Base-by-base conservation (phyloP, 2,329 filamentous ascomycete genomes). In the Proliferodiscus dingleyae region DNA sequence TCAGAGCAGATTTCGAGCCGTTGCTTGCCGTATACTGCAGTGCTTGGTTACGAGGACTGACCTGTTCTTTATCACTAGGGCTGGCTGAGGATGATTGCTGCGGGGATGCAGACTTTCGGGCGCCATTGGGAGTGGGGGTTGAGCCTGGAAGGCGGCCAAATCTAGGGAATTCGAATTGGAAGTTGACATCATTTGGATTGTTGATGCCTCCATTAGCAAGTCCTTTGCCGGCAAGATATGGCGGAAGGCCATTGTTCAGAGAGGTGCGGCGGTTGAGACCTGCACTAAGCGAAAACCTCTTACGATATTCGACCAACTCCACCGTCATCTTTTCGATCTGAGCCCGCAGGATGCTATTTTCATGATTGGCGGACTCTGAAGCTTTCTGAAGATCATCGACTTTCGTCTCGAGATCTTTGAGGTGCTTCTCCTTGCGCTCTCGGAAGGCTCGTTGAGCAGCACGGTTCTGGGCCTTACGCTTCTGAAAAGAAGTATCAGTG, bases 131-230 rank as follows among this genome's bases (percentile, higher is more conserved):
- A 28, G 34, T 37, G 13, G 44, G 42, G 24, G 45, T 50, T 16
- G 39, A 47, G 4, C 76, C 56, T 32, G 78, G 76, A 21, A 94
- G 75, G 48, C 82, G 77, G 37, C 93, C 93, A 60, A 98, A 97
- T 63, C 87, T 90, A 54, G 93, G 91, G 54, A 97, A 97, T 56
- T 97, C 91, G 58, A 98, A 97, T 56, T 91, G 84, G 63, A 97
- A 97, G 63, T 85, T 89, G 64, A 86, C 84, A 52, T 86, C 85
- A 59, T 75, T 81, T 44, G 83, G 71, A 55, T 81, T 83, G 64
- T 71, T 78, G 52, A 80, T 63, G 9, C 72, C 72, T 18, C 71
- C 64, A 45, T 59, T 65, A 58, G 75, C 70, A 59, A 75, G 71
- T 61, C 67, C 46, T 70, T 66, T 60, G 65, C 65, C 24, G 72